phyloP scores from a whole-genome alignment of 192 early-diverging fungal species.

The Diversispora eburnea region DNA sequence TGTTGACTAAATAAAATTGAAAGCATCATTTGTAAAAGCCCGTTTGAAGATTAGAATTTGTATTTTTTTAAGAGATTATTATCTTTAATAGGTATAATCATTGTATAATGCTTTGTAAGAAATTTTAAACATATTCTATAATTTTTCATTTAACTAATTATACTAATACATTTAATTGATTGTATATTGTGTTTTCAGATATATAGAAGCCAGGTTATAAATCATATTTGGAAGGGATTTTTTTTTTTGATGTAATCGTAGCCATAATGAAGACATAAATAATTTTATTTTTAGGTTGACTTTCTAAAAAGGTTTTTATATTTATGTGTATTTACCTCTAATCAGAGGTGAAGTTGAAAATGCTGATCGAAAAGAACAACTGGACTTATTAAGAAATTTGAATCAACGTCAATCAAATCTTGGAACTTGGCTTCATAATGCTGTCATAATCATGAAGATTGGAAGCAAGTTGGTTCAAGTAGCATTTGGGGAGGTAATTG shows the following conservation, averaged over 20 bases:
- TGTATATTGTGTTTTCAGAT: constrained; percentile 29
- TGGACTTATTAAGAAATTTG: background rate
- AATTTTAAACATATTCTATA: constrained; percentile 21
- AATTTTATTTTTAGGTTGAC: constrained; percentile 1
- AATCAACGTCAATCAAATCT: no score
- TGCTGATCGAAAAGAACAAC: constrained; percentile 7
- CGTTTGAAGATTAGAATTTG: constrained; percentile 24
- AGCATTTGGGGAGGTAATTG: no score
- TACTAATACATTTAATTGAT: constrained; percentile 26
- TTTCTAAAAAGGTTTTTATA: constrained; percentile 26
- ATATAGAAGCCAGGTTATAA: constrained; percentile 25
- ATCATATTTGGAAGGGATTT: constrained; percentile 26
- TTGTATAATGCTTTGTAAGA: constrained; percentile 26
- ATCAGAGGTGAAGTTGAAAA: constrained; percentile 28
- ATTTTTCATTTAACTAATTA: constrained; percentile 3
- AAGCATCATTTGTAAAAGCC: constrained; percentile 19
- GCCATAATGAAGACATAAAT: background rate
- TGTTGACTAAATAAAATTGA: constrained; percentile 24
- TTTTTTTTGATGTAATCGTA: constrained; percentile 24
- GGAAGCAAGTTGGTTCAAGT: no score
- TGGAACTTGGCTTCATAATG: no score
- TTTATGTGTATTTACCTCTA: constrained; percentile 22
- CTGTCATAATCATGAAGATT: no score
- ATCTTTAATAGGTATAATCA: constrained; percentile 24
- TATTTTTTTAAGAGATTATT: constrained; percentile 26